These are phyloP conservation scores for Trichophaea hybrida DNA, from an alignment of 2,329 filamentous ascomycete genomes.

Conservation along the genomic window DNA sequence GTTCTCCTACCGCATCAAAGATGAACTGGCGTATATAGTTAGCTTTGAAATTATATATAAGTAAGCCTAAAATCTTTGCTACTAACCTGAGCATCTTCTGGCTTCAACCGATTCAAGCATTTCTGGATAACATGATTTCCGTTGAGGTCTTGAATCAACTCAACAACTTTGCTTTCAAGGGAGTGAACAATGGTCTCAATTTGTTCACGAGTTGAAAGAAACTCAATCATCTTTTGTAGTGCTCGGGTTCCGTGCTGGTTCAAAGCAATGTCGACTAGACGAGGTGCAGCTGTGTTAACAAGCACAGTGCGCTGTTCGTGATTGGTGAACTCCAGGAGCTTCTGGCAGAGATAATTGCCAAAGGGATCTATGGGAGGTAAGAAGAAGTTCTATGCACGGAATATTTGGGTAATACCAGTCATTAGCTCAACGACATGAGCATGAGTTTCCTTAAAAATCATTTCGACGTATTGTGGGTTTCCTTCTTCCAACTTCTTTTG, in stretches of 20 bases:
- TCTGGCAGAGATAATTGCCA: constrained; percentile 98
- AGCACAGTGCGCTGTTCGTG: constrained; percentile 87
- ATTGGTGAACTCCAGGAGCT: constrained; percentile 87
- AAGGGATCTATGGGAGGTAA: constrained; percentile 56
- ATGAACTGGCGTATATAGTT: constrained; percentile 48
- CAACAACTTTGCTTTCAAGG: constrained; percentile 69
- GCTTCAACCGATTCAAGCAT: constrained; percentile 83
- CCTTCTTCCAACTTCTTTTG: constrained; percentile 95
- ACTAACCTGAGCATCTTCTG: constrained; percentile 55
- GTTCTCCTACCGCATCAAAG: constrained; percentile 76
- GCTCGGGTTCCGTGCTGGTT: constrained; percentile 96
- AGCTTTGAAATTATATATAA: not conserved
- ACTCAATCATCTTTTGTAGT: constrained; percentile 99
- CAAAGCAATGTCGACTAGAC: constrained; percentile 83
- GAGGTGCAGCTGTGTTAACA: constrained; percentile 73
- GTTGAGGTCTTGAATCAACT: constrained; percentile 92
- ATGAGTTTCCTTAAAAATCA: constrained; percentile 90
- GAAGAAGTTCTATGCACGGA: not conserved
- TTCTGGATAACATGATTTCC: constrained; percentile 99
- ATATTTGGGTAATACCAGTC: constrained; percentile 44
- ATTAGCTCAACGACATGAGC: constrained; percentile 92
- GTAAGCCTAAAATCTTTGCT: not conserved
- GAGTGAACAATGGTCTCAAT: constrained; percentile 77
- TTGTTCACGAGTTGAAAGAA: constrained; percentile 72
- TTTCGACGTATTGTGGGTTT: constrained; percentile 65